Evolutionary conservation across 2,329 filamentous ascomycete genomes (phyloP).

Genomic region (Sarocladium kiliense): DNA sequence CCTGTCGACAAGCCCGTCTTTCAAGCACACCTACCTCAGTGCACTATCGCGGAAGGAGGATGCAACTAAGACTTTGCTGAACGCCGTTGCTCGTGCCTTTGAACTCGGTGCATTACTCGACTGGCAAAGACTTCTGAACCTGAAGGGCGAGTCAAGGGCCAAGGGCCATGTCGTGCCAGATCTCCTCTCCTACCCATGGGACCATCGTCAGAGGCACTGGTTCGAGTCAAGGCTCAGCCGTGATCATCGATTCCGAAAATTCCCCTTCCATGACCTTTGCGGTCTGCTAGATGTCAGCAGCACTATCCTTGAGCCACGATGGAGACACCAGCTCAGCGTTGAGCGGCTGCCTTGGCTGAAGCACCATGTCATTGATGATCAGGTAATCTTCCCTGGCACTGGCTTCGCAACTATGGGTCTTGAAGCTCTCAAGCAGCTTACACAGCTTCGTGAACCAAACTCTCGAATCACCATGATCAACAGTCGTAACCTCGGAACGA

Average conservation of each 20-base stretch:
- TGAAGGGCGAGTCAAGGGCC: too few species aligned
- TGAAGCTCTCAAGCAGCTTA: conserved; percentile 12
- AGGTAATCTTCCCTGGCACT: conserved; percentile 12
- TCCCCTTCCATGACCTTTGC: conserved; percentile 45
- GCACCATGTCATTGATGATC: conserved; percentile 39
- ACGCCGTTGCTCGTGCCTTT: conserved; percentile 27
- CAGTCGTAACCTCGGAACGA: too few species aligned
- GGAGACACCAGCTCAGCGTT: conserved; percentile 44
- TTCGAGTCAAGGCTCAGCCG: conserved; percentile 44
- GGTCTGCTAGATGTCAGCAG: conserved; percentile 40
- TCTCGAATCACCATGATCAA: too few species aligned
- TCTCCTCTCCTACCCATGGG: conserved; percentile 50
- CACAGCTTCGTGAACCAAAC: too few species aligned
- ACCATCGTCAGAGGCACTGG: conserved; percentile 48
- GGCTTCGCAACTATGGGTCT: conserved; percentile 11
- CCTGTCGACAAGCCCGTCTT: conserved; percentile 24
- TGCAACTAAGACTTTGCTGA: conserved; percentile 22
- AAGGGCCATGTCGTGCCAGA: conserved; percentile 31
- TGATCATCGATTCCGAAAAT: conserved; percentile 38
- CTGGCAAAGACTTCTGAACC: conserved; percentile 25
- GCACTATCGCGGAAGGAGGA: neutral
- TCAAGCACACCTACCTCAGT: neutral
- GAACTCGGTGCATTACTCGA: too few species aligned
- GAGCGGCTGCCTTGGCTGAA: conserved; percentile 47
- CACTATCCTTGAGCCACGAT: conserved; percentile 39